Conservation (phyloP, 345 rosid species). For the Euphorbia pulcherrima region DNA sequence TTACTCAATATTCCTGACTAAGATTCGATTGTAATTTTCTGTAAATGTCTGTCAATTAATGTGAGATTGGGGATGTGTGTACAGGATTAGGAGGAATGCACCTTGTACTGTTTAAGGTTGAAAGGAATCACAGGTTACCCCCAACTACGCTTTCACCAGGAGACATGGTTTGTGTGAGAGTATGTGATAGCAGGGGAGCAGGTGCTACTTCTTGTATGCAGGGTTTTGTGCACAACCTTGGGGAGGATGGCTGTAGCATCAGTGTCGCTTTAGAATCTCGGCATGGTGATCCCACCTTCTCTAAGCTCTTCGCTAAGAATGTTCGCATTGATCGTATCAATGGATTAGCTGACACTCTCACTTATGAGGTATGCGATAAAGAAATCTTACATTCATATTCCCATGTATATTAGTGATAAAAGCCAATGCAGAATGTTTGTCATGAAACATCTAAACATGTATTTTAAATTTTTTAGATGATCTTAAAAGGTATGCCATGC, state of each 20-base stretch:
- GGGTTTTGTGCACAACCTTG: slow-evolving; percentile 89
- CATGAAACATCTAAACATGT: not conserved
- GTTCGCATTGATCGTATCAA: slow-evolving; percentile 90
- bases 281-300: slow-evolving; percentile 95
- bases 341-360: slow-evolving; percentile 88
- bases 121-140: slow-evolving; percentile 79
- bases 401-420: not conserved
- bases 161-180: slow-evolving; percentile 94
- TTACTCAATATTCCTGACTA: slow-evolving; percentile 24
- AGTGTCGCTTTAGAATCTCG: slow-evolving; percentile 90
- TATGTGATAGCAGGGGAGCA: slow-evolving; percentile 82
- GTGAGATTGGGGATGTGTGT: slow-evolving; percentile 15
- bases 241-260: slow-evolving; percentile 93
- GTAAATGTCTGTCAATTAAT: slow-evolving; percentile 9
- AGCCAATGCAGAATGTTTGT: not conserved
- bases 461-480: no score
- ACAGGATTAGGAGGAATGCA: slow-evolving; percentile 97
- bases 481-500: not conserved
- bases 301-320: slow-evolving; percentile 83
- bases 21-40: slow-evolving; percentile 14
- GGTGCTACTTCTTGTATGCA: slow-evolving; percentile 82
- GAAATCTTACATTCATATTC: not conserved
- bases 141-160: slow-evolving; percentile 96
- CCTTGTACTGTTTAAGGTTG: slow-evolving; percentile 76
- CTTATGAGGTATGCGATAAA: slow-evolving; percentile 67